Conservation (phyloP, 2,329 filamentous ascomycete species). For the Bipolaris zeicola region DNA sequence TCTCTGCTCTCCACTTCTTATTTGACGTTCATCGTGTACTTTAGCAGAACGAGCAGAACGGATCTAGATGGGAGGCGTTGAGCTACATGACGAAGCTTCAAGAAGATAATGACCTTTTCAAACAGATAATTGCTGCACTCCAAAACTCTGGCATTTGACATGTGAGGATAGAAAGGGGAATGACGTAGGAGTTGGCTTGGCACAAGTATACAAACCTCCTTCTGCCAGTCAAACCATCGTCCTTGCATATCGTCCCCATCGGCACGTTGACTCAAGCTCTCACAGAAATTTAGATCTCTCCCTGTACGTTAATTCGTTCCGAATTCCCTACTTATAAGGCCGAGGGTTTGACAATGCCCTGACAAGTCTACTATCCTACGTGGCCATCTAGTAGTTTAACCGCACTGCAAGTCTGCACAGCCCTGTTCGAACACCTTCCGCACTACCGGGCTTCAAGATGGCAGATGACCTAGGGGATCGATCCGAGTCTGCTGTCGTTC, state of each 20-base stretch:
- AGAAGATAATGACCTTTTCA: slow-evolving; percentile 26
- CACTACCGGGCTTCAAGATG: background rate
- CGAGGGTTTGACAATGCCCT: background rate
- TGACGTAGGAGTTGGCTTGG: background rate
- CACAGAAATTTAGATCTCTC: background rate
- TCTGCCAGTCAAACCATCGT: background rate
- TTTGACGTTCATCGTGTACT: slow-evolving; percentile 32
- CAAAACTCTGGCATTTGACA: background rate
- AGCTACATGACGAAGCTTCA: slow-evolving; percentile 21
- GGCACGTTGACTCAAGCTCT: background rate
- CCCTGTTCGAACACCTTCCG: background rate
- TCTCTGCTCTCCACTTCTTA: slow-evolving; percentile 35
- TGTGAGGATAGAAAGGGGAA: too few species aligned
- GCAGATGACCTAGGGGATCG: background rate
- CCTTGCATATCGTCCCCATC: background rate
- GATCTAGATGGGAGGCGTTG: slow-evolving; percentile 31
- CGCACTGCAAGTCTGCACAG: background rate
- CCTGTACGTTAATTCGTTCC: background rate
- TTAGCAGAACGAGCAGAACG: slow-evolving; percentile 30
- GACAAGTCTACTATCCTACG: background rate
- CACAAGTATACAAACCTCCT: background rate
- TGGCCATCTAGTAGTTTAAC: background rate
- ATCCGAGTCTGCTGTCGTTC: background rate
- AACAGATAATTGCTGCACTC: background rate
- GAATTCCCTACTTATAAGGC: background rate